Base-by-base conservation (phyloP, 1,284 basidiomycete species). In the Pseudozyma sp. region DNA sequence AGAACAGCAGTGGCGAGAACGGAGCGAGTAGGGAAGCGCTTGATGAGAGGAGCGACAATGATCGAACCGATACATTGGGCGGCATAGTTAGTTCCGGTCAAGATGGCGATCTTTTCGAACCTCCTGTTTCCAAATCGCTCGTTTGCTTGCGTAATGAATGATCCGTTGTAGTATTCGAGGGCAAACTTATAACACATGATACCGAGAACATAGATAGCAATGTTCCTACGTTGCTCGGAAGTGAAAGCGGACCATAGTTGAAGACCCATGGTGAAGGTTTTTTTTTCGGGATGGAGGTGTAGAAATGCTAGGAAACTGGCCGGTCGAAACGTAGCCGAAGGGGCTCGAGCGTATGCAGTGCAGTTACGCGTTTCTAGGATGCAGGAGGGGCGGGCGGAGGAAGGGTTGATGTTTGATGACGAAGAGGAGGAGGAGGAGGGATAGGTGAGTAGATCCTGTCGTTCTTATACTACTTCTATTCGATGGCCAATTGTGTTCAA, bases 1-100 rank as follows among this genome's bases (percentile, higher is more conserved):
- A 85, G 48, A 34, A 86, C 79, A 44, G 85, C 85, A 21, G 34
- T 57, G 9, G 83, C 68, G 14, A 86, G 81, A 39, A 86, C 85
- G 34, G 81, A 72, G 25, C 85, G 70, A 16, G 85, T 86, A 8
- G 84, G 84, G 71, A 81, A 82, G 36, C 76, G 77, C 70, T 84
- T 85, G 76, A 86, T 79, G 40, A 86, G 76, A n/a, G 83, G 83
- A 25, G 83, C 79, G 39, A 83, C 75, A 14, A 81, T 68, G 56
- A 84, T 83, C 18, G 80, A 77, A 47, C 83, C 82, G 19, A 83
- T 57, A 43, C 78, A 82, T 55, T 84, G 82, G 35, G 81, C 81
- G 19, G 82, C 82, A 49, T 81, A 80, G 68, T 84, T 85, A 53
- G 81, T 62, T 47, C 80, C 83, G 50, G 80, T 80, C 25, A 82